A percentile compares a stretch with the other conserved stretches of the same genome.
phyloP scores from a whole-genome alignment of 768 basidiomycete species.

The Paxillus rubicundulus region DNA sequence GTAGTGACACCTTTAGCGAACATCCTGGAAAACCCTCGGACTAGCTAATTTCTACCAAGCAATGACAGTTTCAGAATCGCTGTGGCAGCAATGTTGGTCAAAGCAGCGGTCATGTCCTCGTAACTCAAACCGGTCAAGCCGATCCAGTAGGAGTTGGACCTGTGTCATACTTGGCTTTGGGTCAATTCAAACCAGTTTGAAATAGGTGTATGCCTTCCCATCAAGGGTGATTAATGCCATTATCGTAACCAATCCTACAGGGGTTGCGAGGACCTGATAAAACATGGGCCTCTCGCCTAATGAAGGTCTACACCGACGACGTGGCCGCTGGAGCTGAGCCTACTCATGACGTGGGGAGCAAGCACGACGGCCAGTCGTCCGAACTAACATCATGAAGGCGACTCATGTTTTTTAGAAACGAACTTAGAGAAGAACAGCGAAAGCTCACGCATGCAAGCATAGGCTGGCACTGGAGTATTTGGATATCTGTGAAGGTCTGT shows the following conservation, averaged over 20 bases:
- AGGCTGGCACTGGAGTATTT: too few relatives aligned
- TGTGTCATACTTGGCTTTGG: not conserved
- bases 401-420: not conserved
- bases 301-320: not conserved
- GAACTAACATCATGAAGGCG: not conserved
- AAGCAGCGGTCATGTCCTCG: conserved; percentile 48
- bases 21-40: too few relatives aligned
- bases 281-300: too few relatives aligned
- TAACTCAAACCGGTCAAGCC: conserved; percentile 42
- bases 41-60: too few relatives aligned
- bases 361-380: too few relatives aligned
- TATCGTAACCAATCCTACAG: not conserved
- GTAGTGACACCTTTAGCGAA: not conserved
- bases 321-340: not conserved
- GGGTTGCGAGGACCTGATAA: not conserved
- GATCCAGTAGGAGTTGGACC: conserved; percentile 54
- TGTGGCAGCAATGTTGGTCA: conserved; percentile 13
- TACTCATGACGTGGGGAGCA: not conserved
- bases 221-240: not conserved
- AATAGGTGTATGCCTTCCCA: not conserved
- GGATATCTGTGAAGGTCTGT: too few relatives aligned
- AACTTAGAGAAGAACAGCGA: not conserved
- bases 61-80: too few relatives aligned
- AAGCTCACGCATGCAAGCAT: not conserved
- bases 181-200: not conserved